phyloP scores from a whole-genome alignment of 2,329 filamentous ascomycete species.

The Stagonosporopsis cucurbitacearum region DNA sequence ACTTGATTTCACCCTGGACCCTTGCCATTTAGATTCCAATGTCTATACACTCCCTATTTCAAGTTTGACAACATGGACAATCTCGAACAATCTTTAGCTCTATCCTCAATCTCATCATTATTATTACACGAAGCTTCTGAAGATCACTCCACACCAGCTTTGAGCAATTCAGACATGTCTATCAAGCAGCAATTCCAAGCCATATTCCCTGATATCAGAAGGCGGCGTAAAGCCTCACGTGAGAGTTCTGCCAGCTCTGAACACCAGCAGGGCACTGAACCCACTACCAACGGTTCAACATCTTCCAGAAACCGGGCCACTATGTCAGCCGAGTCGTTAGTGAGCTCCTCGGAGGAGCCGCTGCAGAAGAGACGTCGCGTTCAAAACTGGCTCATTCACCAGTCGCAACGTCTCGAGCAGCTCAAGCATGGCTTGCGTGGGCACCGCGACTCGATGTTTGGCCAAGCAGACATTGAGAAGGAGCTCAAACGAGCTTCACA shows the following conservation, averaged over 20 bases:
- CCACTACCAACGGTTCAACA: neutral
- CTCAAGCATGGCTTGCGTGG: neutral
- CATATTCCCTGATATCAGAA: neutral
- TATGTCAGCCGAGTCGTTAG: neutral
- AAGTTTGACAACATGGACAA: neutral
- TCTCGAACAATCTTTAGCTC: neutral
- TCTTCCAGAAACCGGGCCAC: neutral
- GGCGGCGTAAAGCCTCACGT: neutral
- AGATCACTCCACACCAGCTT: neutral
- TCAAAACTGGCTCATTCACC: constrained; percentile 1
- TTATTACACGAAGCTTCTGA: constrained; percentile 1
- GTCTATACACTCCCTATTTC: neutral
- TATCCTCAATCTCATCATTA: neutral
- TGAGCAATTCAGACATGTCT: neutral
- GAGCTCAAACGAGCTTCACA: neutral
- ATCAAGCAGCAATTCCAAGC: neutral
- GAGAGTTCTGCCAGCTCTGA: neutral
- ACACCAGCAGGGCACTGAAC: neutral
- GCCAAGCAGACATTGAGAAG: neutral
- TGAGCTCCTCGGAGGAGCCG: neutral
- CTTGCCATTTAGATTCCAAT: neutral
- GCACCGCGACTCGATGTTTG: constrained; percentile 7
- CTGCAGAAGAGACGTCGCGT: neutral
- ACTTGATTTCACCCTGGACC: neutral
- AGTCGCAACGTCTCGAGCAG: neutral